Percentiles rank a stretch among this genome's conserved stretches.
These are phyloP conservation scores for Priceomyces medius DNA, from an alignment of 805 yeast species.

Conservation along the genomic window DNA sequence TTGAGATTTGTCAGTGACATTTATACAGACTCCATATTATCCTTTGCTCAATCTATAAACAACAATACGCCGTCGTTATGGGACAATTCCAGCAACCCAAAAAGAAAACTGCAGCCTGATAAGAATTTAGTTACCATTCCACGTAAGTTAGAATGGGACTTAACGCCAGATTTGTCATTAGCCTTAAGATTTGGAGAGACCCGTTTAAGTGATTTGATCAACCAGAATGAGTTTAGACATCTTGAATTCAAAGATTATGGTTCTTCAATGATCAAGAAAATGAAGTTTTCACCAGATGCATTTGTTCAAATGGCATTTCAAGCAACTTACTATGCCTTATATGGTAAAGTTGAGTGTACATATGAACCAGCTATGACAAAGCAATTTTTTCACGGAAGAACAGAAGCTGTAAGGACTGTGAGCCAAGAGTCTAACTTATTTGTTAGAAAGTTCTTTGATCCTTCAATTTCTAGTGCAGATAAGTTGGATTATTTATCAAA, in stretches of 20 bases:
- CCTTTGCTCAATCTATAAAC: conserved; percentile 83
- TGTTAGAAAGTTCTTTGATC: conserved; percentile 81
- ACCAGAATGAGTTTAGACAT: conserved; percentile 84
- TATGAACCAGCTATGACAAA: conserved; percentile 98
- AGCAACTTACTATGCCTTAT: conserved; percentile 86
- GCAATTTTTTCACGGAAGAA: conserved; percentile 81
- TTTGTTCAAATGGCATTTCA: conserved; percentile 93
- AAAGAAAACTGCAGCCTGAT: conserved; percentile 8
- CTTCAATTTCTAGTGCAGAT: conserved; percentile 52
- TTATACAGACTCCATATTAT: conserved; percentile 83
- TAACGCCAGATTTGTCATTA: conserved; percentile 70
- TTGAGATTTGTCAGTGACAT: conserved; percentile 84
- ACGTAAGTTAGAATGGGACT: conserved; percentile 84
- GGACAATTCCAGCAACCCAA: conserved; percentile 35
- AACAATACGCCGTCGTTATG: conserved; percentile 72
- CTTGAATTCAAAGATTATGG: conserved; percentile 76
- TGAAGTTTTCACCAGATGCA: conserved; percentile 92
- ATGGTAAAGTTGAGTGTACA: conserved; percentile 90
- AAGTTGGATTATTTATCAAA: conserved; percentile 59
- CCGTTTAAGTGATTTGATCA: conserved; percentile 78
- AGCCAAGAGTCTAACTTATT: conserved; percentile 76
- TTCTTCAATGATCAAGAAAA: conserved; percentile 70
- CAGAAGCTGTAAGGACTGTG: conserved; percentile 88
- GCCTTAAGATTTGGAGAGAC: conserved; percentile 90
- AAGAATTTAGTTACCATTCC: conserved; percentile 60